phyloP scores from a whole-genome alignment of 116 monocot genomes.

The Papilionanthe hybrid region DNA sequence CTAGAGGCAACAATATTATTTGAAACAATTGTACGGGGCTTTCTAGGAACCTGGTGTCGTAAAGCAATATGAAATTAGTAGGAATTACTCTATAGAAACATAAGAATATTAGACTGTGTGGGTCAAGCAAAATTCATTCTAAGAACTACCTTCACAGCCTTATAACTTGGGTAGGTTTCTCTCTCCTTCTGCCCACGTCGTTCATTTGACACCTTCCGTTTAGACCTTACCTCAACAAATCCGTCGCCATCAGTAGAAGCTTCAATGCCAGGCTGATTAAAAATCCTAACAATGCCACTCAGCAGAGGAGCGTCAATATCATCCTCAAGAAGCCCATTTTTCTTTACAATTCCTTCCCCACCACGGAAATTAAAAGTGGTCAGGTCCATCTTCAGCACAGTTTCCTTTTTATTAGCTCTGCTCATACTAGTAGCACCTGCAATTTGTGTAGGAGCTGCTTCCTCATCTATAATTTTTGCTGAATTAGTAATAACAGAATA shows the following conservation, averaged over 20 bases:
- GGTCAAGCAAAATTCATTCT: neutral
- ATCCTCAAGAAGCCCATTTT: conserved; percentile 38
- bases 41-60: conserved; percentile 37
- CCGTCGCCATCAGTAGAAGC: conserved; percentile 84
- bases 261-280: conserved; percentile 88
- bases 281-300: conserved; percentile 69
- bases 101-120: neutral
- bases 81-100: neutral
- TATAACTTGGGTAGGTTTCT: conserved; percentile 74
- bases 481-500: conserved; percentile 22
- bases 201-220: conserved; percentile 88
- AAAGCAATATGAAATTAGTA: conserved; percentile 1
- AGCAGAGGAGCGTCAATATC: conserved; percentile 69
- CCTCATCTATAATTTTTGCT: conserved; percentile 22
- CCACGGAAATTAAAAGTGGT: conserved; percentile 19
- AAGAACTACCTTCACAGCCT: conserved; percentile 52
- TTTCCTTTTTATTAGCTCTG: conserved; percentile 22
- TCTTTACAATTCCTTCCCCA: conserved; percentile 22
- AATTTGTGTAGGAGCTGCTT: conserved; percentile 16
- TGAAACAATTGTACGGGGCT: conserved; percentile 21
- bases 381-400: conserved; percentile 14
- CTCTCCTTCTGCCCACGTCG: conserved; percentile 76
- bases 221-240: conserved; percentile 96
- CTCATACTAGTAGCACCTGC: conserved; percentile 14
- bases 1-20: conserved; percentile 22